phyloP scores from a whole-genome alignment of 768 basidiomycete species.

The Favolaschia claudopus region DNA sequence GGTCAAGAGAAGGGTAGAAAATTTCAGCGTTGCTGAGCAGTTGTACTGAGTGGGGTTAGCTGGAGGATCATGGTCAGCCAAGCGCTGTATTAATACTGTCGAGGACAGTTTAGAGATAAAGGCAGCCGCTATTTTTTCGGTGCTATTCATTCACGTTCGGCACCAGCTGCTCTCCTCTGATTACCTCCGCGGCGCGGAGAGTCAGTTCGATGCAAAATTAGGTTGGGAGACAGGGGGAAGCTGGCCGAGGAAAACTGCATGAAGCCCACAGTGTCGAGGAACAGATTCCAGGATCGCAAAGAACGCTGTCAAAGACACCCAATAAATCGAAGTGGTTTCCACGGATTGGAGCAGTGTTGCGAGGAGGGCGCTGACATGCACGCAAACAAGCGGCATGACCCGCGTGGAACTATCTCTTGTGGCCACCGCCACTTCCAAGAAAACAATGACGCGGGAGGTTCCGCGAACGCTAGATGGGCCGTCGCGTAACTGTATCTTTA shows the following conservation, averaged over 20 bases:
- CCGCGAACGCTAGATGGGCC: background rate
- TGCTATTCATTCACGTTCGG: no score
- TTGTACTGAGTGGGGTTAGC: background rate
- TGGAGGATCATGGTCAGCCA: background rate
- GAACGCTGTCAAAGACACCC: background rate
- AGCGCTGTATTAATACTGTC: no score
- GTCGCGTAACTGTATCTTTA: background rate
- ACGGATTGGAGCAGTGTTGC: background rate
- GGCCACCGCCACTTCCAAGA: background rate
- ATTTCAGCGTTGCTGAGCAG: background rate
- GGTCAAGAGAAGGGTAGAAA: background rate
- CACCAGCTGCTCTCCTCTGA: background rate
- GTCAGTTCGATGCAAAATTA: slow-evolving; percentile 1
- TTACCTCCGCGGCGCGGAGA: slow-evolving; percentile 22
- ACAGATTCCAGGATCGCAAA: background rate
- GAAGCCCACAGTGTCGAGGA: background rate
- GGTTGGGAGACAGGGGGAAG: background rate
- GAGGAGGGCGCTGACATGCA: background rate
- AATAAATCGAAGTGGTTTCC: background rate
- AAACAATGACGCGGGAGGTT: background rate
- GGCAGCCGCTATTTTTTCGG: no score
- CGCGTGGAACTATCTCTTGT: background rate
- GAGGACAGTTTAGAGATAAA: background rate
- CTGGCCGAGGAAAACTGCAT: background rate
- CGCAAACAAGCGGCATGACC: slow-evolving; percentile 6